phyloP scores from a whole-genome alignment of 2,329 filamentous ascomycete genomes.

The Pseudogymnoascus sp. region DNA sequence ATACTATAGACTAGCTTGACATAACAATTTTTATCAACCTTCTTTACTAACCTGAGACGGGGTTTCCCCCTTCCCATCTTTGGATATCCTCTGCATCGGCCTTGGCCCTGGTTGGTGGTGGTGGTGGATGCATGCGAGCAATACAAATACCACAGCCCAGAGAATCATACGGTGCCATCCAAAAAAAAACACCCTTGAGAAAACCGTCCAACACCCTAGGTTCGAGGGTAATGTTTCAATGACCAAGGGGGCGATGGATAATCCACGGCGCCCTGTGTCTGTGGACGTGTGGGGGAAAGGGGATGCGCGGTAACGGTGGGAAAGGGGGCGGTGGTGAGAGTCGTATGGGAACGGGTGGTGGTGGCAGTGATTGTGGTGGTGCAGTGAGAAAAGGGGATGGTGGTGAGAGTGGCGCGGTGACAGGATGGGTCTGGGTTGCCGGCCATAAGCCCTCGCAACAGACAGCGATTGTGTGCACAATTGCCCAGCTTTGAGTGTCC shows the following conservation, averaged over 20 bases:
- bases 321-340: neutral
- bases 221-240: too few species aligned
- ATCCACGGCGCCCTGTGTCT: too few species aligned
- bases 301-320: neutral
- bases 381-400: too few species aligned
- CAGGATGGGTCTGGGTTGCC: neutral
- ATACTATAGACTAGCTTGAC: neutral
- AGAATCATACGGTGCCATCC: neutral
- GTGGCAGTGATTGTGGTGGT: too few species aligned
- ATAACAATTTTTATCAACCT: neutral
- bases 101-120: neutral
- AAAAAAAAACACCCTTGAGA: too few species aligned
- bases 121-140: neutral
- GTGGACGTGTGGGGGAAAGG: too few species aligned
- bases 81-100: neutral
- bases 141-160: neutral
- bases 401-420: neutral
- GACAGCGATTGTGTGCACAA: neutral
- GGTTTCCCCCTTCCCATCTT: neutral
- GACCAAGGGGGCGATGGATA: too few species aligned
- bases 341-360: too few species aligned
- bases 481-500: neutral
- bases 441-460: neutral
- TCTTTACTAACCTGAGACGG: neutral
- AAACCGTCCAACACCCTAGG: too few species aligned